Evolutionary conservation across 2,329 filamentous ascomycete species (phyloP).

Genomic region (Biscogniauxia mediterranea): DNA sequence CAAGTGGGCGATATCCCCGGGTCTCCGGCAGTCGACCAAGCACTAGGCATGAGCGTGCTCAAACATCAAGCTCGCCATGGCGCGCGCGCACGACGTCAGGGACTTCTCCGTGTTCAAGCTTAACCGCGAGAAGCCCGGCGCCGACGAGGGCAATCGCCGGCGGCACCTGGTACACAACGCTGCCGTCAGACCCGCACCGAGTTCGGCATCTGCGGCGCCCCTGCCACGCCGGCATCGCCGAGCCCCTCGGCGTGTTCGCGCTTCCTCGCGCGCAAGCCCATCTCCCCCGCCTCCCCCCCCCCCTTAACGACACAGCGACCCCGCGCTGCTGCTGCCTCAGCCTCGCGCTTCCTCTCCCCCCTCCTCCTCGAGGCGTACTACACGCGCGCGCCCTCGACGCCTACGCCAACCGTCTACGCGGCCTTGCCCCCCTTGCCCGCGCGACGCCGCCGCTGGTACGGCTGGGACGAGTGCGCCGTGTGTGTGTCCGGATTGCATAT

Average conservation of each 20-base stretch:
- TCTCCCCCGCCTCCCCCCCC: constrained; percentile 7
- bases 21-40: constrained; percentile 4
- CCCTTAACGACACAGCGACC: constrained; percentile 3
- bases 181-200: constrained; percentile 30
- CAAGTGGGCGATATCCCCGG: constrained; percentile 23
- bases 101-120: constrained; percentile 33
- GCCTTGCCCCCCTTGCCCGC: constrained; percentile 24
- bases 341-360: constrained; percentile 26
- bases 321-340: constrained; percentile 36
- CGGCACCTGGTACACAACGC: constrained; percentile 36
- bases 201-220: constrained; percentile 37
- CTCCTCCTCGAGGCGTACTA: constrained; percentile 30
- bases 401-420: constrained; percentile 29
- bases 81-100: constrained; percentile 29
- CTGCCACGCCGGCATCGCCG: constrained; percentile 35
- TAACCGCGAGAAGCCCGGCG: constrained; percentile 31
- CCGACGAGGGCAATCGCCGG: constrained; percentile 30
- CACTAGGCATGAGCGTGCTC: constrained; percentile 28
- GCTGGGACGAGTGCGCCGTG: constrained; percentile 36
- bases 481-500: constrained; percentile 41
- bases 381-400: constrained; percentile 18
- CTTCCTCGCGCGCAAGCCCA: constrained; percentile 32
- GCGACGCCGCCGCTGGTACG: constrained; percentile 33
- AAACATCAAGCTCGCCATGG: constrained; percentile 33
- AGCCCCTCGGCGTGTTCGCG: constrained; percentile 29